phyloP scores from a whole-genome alignment of 2,329 filamentous ascomycete species.

The Phoma herbarum region DNA sequence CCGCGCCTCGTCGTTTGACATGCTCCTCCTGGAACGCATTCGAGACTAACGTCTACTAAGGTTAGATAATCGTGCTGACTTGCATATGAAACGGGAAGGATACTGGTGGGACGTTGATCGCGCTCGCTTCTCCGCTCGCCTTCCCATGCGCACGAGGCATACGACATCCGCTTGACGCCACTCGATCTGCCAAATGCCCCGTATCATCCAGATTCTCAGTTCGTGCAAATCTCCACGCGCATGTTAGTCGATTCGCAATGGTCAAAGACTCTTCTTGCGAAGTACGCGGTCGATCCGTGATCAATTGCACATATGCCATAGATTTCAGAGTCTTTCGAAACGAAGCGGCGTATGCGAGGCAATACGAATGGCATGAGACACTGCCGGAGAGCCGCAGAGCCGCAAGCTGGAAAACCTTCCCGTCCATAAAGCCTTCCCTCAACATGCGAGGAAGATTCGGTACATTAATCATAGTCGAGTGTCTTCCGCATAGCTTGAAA shows the following conservation, averaged over 20 bases:
- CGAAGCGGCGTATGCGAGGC: not conserved
- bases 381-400: conserved; percentile 8
- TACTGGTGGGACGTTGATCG: conserved; percentile 20
- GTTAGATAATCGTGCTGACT: conserved; percentile 16
- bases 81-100: conserved; percentile 20
- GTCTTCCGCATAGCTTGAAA: conserved; percentile 9
- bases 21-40: conserved; percentile 15
- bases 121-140: conserved; percentile 11
- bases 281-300: not conserved
- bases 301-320: not conserved
- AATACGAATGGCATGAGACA: not conserved
- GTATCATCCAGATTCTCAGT: conserved; percentile 1
- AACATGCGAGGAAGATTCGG: not conserved
- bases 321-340: not conserved
- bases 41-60: conserved; percentile 7
- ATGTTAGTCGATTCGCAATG: conserved; percentile 2
- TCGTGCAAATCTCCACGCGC: not conserved
- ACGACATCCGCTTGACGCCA: conserved; percentile 18
- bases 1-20: conserved; percentile 13
- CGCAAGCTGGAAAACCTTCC: conserved; percentile 4
- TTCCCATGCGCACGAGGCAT: conserved; percentile 16
- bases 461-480: not conserved
- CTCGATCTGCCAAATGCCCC: conserved; percentile 12
- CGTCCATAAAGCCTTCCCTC: conserved; percentile 1
- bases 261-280: not conserved